Evolutionary conservation across 1,139 yeast species (phyloP), one percentile per base, ranked within the genome.

Genomic region (Pichia sp.): DNA sequence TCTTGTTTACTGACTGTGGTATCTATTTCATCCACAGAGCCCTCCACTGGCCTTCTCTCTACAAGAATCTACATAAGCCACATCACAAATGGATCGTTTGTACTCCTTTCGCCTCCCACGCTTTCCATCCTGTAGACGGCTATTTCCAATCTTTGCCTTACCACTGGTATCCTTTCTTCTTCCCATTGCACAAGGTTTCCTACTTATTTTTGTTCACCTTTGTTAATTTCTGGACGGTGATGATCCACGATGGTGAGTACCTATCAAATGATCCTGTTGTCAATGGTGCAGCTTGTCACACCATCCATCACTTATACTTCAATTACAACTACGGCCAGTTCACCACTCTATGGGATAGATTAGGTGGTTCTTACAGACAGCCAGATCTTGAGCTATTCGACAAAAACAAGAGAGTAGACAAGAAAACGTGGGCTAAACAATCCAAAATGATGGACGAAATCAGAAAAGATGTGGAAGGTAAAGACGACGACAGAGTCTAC

Each of bases 51-150:
- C 97, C 97, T 34, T 66, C 78, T 41, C 85, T 93, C 45, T 93
- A 93, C 80, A 92, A 87, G 76, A 71, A 68, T 38, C 75, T 93
- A 61, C 99, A 93, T 76, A 93, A 93, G 75, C 97, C 98, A n/a
- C 99, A 93, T 72, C 99, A 93, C 79, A 95, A 93, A 75, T 93
- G 99, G 99, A 84, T 93, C 66, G 97, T 93, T 52, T 93, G 98
- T 61, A 92, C 99, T 4, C 99, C 99, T 40, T 93, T 87, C 73
- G 99, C 99, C 1, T 90, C 97, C 12, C 98, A 92, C 69, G 98
- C 99, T 27, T 93, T 93, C 90, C 97, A 93, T 73, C 99, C 99
- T 14, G 85, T 93, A 53, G 99, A 93, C 68, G 99, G 99, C 46
- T 93, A 87, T 75, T 75, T 83, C 57, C 99, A 93, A 76, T 87